Evolutionary conservation across 805 yeast genomes (phyloP), one percentile per base, ranked within the genome.

Genomic region (Teunomyces gatunensis): DNA sequence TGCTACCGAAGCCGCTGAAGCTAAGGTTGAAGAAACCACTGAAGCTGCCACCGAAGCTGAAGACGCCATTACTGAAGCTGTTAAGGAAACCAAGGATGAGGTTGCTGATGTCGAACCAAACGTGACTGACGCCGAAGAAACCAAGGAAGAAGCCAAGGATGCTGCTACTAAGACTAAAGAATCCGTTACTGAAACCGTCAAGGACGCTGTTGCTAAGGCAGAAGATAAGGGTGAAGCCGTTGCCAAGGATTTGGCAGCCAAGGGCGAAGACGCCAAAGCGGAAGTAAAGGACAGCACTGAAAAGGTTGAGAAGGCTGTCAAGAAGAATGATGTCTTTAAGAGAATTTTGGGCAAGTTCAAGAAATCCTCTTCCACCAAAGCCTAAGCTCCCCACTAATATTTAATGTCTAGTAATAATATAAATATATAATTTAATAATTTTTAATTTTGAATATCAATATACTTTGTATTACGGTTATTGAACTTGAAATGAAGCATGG

Each of bases 271-370:
- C 21, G 67, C 70, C 37, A 61, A 65, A 56, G 63, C 61, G n/a
- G 65, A 59, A 40, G 61, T 65, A 33, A 60, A 59, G 48, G 56
- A 57, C 21, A 46, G 61, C 23, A 50, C 65, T 13, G 58, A 49
- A 23, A 60, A 59, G 50, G 65, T 58, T 39, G 68, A 62, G 39
- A 68, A 65, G 47, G 69, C 65, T 25, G 58, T 55, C n/a, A 71
- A 69, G 59, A 68, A 68, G 65, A 63, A 59, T 47, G 69, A 67
- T 48, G 54, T 68, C 51, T 68, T 70, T 59, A 67, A 62, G 58
- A 71, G 60, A 52, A 55, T 69, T 45, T 59, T 69, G 55, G 52
- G 49, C 49, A 69, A 66, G 56, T 69, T 70, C 60, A 70, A 61
- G 59, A 67, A 67, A 51, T 54, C 68, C 15, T 29, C 56, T 37